Conservation (phyloP, 129 eudicot species). For the Cynara cardunculus region DNA sequence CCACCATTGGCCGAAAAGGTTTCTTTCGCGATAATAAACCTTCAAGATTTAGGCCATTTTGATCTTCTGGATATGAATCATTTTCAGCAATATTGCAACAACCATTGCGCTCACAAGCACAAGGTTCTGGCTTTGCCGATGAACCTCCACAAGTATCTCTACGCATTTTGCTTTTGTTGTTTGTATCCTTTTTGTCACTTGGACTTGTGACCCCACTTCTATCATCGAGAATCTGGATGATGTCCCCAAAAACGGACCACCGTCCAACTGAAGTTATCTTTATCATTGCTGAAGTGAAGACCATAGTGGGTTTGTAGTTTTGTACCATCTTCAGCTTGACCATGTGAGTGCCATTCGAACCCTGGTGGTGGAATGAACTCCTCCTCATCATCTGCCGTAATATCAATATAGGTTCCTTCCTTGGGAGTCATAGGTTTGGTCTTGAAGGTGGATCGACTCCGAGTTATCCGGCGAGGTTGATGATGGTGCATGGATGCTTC, state of each 20-base stretch:
- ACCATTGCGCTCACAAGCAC: slow-evolving; percentile 31
- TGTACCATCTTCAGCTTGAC: no score
- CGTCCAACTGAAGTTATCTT: slow-evolving; percentile 92
- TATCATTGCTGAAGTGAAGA: slow-evolving; percentile 74
- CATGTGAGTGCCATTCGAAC: no score
- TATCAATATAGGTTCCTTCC: no score
- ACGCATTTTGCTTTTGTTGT: slow-evolving; percentile 19
- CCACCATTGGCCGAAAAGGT: slow-evolving; percentile 13
- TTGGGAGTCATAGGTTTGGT: no score
- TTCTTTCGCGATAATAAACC: slow-evolving; percentile 48
- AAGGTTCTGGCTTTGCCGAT: slow-evolving; percentile 45
- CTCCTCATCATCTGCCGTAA: no score
- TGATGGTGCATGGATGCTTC: no score
- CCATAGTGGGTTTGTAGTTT: no score
- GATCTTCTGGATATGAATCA: slow-evolving; percentile 18
- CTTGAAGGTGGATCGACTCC: no score
- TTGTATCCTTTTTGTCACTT: slow-evolving; percentile 9
- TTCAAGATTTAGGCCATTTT: slow-evolving; percentile 13
- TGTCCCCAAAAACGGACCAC: slow-evolving; percentile 98
- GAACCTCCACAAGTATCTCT: slow-evolving; percentile 60
- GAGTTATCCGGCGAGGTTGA: no score
- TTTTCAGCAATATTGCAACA: slow-evolving; percentile 21
- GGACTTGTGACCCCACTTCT: not conserved
- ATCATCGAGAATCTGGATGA: slow-evolving; percentile 47
- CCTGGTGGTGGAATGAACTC: no score